Base-by-base conservation (phyloP, 495 filamentous ascomycete genomes). In the Xylaria nigripes region DNA sequence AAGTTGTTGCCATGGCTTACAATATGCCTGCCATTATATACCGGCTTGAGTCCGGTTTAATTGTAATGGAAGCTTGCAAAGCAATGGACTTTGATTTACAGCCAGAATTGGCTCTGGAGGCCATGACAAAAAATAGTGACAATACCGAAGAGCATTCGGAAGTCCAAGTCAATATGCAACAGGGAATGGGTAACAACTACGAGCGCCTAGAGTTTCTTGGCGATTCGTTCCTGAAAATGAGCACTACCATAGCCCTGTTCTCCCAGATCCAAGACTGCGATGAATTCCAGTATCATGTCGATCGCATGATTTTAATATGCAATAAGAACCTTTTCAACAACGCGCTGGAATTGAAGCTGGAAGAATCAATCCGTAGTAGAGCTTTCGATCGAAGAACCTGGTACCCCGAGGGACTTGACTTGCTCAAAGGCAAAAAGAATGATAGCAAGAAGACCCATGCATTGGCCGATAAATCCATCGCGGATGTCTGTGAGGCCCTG, bases 151-250 rank as follows among this genome's bases (percentile, higher is more conserved):
- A 95, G 44, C 85, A 90, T 54, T 75, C 75, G 9, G 73, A 71
- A 12, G 78, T 85, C 53, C 81, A 87, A 53, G 70, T 93, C 38
- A 87, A 92, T 57, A 75, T 89, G 21, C 87, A 89, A 59, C 72
- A 80, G 54, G 93, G 93, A 24, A 98, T 96, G 93, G 93, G 92
- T 10, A 89, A 85, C 50, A 96, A 97, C 59, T 98, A 98, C 61
- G 93, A 98, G 68, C 81, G 93, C 23, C 81, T 97, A 1, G 93
- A 98, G 54, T 94, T 97, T 58, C 75, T 97, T 13, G 93, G 93
- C 0, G 93, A 98, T 67, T 86, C 85, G 46, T 96, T 96, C 65
- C 77, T 98, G 40, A 98, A 98, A 72, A 90, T 95, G 84, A 88
- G 87, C 34, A 97, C 93, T 9, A 89, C 92, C 0, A 89, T 98